These are phyloP conservation scores for Aspergillus diversus DNA, from an alignment of 495 filamentous ascomycete species.

Conservation along the genomic window DNA sequence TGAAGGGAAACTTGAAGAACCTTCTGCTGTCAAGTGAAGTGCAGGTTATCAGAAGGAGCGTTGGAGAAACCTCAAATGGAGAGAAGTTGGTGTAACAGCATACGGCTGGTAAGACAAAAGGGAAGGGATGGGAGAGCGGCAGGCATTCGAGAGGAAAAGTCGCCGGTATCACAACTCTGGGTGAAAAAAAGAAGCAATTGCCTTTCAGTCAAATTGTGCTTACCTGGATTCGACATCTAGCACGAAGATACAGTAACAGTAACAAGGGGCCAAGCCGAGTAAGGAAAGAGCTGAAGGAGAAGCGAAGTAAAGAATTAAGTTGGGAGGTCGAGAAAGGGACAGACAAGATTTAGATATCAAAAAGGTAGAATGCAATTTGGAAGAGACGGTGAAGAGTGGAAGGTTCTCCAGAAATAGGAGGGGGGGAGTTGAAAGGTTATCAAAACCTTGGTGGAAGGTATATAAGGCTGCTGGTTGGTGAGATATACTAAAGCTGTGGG, in stretches of 20 bases:
- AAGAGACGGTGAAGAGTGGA: slow-evolving; percentile 8
- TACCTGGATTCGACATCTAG: slow-evolving; percentile 32
- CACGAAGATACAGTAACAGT: background rate
- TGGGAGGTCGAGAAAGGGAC: slow-evolving; percentile 7
- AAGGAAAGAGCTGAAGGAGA: slow-evolving; percentile 4
- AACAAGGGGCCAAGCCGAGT: background rate
- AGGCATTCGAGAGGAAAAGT: slow-evolving; percentile 11
- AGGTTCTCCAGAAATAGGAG: slow-evolving; percentile 12
- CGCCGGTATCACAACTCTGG: slow-evolving; percentile 10
- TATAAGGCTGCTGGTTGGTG: slow-evolving; percentile 9
- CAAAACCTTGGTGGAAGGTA: slow-evolving; percentile 9
- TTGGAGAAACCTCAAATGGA: slow-evolving; percentile 24
- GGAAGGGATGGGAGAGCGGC: background rate
- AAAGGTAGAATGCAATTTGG: slow-evolving; percentile 2
- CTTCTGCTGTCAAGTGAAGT: slow-evolving; percentile 7
- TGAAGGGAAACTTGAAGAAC: background rate
- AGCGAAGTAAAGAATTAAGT: background rate
- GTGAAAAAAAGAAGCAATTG: slow-evolving; percentile 23
- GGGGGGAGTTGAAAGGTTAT: background rate
- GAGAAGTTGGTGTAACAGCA: slow-evolving; percentile 12
- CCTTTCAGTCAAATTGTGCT: slow-evolving; percentile 4
- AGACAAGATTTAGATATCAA: slow-evolving; percentile 16
- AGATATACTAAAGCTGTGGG: slow-evolving; percentile 15
- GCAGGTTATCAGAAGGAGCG: slow-evolving; percentile 15
- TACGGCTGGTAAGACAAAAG: slow-evolving; percentile 13